These are phyloP conservation scores for Sphagnum tenellum DNA, from an alignment of 225 moss, liverwort and hornwort species.

Conservation along the genomic window DNA sequence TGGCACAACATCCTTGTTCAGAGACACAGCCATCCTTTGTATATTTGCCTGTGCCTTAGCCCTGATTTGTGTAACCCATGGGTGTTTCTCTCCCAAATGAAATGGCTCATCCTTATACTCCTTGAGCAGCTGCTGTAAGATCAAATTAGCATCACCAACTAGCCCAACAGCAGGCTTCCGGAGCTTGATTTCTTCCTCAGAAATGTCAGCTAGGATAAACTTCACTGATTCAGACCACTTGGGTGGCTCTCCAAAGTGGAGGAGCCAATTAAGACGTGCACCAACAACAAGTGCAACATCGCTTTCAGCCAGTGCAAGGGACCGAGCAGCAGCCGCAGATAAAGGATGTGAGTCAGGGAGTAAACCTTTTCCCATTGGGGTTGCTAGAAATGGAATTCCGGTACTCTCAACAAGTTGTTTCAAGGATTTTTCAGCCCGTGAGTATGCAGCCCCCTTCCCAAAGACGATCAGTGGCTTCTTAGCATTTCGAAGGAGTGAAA, in stretches of 20 bases:
- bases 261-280: constrained; percentile 91
- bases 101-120: constrained; percentile 92
- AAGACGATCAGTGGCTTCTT: constrained; percentile 85
- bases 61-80: constrained; percentile 73
- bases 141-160: constrained; percentile 70
- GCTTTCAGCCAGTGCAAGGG: constrained; percentile 64
- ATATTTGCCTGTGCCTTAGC: constrained; percentile 62
- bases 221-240: constrained; percentile 70
- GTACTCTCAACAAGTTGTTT: constrained; percentile 62
- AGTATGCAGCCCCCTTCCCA: constrained; percentile 89
- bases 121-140: constrained; percentile 55
- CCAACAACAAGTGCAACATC: constrained; percentile 80
- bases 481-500: constrained; percentile 57
- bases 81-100: constrained; percentile 56
- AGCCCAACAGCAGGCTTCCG: constrained; percentile 72
- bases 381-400: constrained; percentile 82
- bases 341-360: constrained; percentile 84
- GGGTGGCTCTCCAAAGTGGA: constrained; percentile 90
- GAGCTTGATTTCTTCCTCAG: constrained; percentile 52
- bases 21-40: constrained; percentile 48
- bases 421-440: constrained; percentile 65
- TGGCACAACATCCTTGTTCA: constrained; percentile 77
- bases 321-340: constrained; percentile 77
- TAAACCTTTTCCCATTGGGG: constrained; percentile 94
- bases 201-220: constrained; percentile 78